Percentiles rank a stretch among this genome's conserved stretches.
These are phyloP conservation scores for Polychytrium aggregatum DNA, from an alignment of 192 early-diverging fungal species.

Conservation along the genomic window DNA sequence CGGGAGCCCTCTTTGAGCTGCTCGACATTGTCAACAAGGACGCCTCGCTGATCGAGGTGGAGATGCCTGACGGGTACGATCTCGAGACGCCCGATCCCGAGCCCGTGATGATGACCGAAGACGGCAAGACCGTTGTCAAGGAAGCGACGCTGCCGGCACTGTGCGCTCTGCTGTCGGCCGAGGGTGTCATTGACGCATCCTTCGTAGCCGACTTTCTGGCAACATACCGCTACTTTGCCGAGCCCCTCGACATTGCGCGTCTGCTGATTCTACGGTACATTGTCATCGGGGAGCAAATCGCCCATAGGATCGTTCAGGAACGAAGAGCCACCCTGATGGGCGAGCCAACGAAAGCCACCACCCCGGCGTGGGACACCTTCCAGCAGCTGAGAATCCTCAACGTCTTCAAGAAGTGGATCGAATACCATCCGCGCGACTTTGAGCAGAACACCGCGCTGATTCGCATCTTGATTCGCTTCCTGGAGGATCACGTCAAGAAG, in stretches of 20 bases:
- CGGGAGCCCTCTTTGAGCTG: too few species aligned
- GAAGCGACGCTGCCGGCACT: slow-evolving; percentile 11
- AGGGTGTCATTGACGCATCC: slow-evolving; percentile 33
- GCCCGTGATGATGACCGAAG: slow-evolving; percentile 3
- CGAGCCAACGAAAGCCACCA: background rate
- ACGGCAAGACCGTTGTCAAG: slow-evolving; percentile 7
- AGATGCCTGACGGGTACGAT: too few species aligned
- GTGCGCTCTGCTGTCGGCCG: slow-evolving; percentile 16
- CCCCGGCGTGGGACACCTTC: slow-evolving; percentile 13
- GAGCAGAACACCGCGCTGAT: slow-evolving; percentile 4
- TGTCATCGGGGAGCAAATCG: slow-evolving; percentile 19
- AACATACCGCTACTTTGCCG: slow-evolving; percentile 57
- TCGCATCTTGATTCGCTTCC: slow-evolving; percentile 13
- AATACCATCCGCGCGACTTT: slow-evolving; percentile 26
- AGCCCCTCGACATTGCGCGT: slow-evolving; percentile 50
- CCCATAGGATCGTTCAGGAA: background rate
- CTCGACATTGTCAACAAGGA: too few species aligned
- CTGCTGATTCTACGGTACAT: slow-evolving; percentile 52
- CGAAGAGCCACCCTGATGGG: background rate
- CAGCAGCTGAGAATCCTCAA: slow-evolving; percentile 28
- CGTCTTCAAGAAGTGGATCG: slow-evolving; percentile 41
- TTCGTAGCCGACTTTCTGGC: slow-evolving; percentile 52
- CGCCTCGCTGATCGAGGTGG: too few species aligned
- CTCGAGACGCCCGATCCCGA: too few species aligned
- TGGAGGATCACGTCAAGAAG: slow-evolving; percentile 13